Conservation (phyloP, 1,284 basidiomycete species). For the Rugosomyces carneus region DNA sequence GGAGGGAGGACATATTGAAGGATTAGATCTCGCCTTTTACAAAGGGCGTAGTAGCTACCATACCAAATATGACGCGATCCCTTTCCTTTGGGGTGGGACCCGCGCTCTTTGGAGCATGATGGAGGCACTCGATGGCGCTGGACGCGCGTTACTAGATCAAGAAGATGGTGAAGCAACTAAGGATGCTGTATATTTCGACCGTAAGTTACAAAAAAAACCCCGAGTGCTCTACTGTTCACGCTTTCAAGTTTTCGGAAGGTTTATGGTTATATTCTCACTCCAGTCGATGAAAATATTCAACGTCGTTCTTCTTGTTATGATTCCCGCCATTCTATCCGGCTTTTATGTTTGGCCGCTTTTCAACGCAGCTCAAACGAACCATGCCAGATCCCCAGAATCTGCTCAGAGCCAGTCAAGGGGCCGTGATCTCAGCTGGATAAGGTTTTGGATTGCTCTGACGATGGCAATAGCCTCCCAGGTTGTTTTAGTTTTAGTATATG, state of each 20-base stretch:
- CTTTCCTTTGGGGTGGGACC: slow-evolving; percentile 45
- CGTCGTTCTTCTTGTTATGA: slow-evolving; percentile 52
- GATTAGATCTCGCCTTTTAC: slow-evolving; percentile 72
- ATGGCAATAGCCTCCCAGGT: slow-evolving; percentile 40
- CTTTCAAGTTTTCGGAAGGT: slow-evolving; percentile 52
- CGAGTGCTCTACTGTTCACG: neutral
- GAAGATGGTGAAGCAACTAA: slow-evolving; percentile 18
- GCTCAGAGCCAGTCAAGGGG: neutral
- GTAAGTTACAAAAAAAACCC: slow-evolving; percentile 37
- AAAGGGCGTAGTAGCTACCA: slow-evolving; percentile 64
- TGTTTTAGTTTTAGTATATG: slow-evolving; percentile 42
- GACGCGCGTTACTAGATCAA: slow-evolving; percentile 43
- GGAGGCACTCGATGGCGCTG: slow-evolving; percentile 53
- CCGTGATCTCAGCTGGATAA: slow-evolving; percentile 27
- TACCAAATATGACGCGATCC: slow-evolving; percentile 57
- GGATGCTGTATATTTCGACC: slow-evolving; percentile 62
- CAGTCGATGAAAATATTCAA: slow-evolving; percentile 48
- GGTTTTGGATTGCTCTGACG: slow-evolving; percentile 55
- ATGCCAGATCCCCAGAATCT: neutral
- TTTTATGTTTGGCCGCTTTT: slow-evolving; percentile 28
- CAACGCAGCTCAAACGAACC: neutral
- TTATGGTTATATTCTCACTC: slow-evolving; percentile 50
- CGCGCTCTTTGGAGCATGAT: slow-evolving; percentile 71
- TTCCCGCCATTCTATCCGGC: slow-evolving; percentile 48
- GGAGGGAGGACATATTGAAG: slow-evolving; percentile 41